Evolutionary conservation across 1,139 yeast genomes (phyloP), one percentile per base, ranked within the genome.

Genomic region (Hemisphaericaspora xylofermentans): DNA sequence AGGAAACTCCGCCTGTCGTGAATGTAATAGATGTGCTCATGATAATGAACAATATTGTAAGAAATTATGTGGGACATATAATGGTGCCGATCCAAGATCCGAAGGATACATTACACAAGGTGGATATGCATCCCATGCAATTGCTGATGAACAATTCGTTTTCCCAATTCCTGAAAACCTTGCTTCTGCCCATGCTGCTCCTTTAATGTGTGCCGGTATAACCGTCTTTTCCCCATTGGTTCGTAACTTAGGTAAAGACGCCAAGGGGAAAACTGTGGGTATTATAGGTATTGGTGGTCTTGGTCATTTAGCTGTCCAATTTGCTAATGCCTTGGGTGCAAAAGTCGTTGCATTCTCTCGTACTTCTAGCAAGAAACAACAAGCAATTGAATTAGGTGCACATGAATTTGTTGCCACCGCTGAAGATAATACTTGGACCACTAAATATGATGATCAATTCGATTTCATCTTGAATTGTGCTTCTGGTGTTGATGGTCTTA

Each of bases 181-280:
- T 45, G 60, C 65, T 16, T 59, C 73, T 19, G 68, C 63, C 40
- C 58, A 63, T 39, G 86, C 80, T 29, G 85, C 84, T 14, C 86
- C 87, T 19, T 67, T 82, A 56, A 63, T 82, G 66, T 82, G 88
- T 64, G 87, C 82, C 33, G 88, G 88, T 43, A 65, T 80, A 51
- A 82, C 88, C 16, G 80, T 76, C 1, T 81, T 65, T 61, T 68
- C 80, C 5, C 88, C 88, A 33, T 57, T 82, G 46, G 61, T 58
- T 38, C 59, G 69, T 54, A 57, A 62, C 46, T 50, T 66, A 28
- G 61, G 63, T 50, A 44, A 51, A 34, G 56, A 60, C 26, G 60
- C 61, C 29, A 54, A 43, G 31, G 67, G 68, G 13, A 66, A 64
- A 46, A 72, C 74, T 43, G 72, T 73, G 43, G 82, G 78, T 41